Evolutionary conservation across 192 early-diverging fungal genomes (phyloP).

Genomic region (Coemansia nantahalensis): DNA sequence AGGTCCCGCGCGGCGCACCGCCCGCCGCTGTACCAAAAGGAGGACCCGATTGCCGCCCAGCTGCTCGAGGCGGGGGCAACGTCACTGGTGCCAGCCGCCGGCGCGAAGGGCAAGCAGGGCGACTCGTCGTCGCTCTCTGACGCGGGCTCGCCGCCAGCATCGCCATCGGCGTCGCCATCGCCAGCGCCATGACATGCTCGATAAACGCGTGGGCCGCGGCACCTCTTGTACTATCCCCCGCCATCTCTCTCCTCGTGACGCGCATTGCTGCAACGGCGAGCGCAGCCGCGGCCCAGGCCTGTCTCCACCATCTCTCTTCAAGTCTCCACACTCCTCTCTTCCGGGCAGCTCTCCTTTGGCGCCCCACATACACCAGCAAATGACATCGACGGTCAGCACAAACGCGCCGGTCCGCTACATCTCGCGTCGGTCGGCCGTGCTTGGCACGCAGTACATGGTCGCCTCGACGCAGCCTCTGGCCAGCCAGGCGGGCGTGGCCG

Average conservation of each 20-base stretch:
- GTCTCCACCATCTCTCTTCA: too few species aligned
- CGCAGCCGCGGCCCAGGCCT: too few species aligned
- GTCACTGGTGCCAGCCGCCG: too few species aligned
- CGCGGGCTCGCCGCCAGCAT: too few species aligned
- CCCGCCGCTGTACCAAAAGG: slow-evolving; percentile 42
- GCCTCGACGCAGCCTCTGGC: slow-evolving; percentile 68
- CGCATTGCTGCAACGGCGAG: too few species aligned
- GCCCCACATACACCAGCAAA: neutral
- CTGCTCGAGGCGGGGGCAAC: slow-evolving; percentile 50
- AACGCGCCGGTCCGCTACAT: slow-evolving; percentile 26
- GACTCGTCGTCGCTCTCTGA: too few species aligned
- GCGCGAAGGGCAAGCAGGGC: too few species aligned
- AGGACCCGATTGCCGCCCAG: slow-evolving; percentile 50
- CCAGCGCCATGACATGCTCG: too few species aligned
- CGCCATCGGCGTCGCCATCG: slow-evolving; percentile 6
- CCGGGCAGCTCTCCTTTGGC: neutral
- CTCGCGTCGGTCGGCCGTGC: slow-evolving; percentile 55
- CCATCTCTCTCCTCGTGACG: too few species aligned
- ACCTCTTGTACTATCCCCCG: too few species aligned
- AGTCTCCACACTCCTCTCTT: neutral
- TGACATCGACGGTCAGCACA: slow-evolving; percentile 27
- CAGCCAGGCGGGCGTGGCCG: slow-evolving; percentile 60
- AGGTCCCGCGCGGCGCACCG: slow-evolving; percentile 12
- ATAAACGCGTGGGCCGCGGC: too few species aligned
- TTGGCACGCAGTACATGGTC: slow-evolving; percentile 65